A percentile compares a stretch with the other conserved stretches of the same genome.
phyloP scores from a whole-genome alignment of 306 rosid genomes.

The Acmispon strigosus region DNA sequence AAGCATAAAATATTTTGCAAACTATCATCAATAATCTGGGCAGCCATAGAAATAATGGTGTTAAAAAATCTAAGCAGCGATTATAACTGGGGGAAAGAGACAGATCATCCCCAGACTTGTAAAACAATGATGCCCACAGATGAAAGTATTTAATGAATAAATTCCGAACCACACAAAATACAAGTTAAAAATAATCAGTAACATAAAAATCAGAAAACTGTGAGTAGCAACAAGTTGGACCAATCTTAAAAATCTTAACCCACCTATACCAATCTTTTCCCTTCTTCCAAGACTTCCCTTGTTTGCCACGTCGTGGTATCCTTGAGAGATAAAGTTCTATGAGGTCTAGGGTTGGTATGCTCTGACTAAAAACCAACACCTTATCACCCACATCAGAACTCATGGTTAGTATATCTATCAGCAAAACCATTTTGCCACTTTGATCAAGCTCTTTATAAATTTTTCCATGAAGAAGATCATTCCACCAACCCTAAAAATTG shows the following conservation, averaged over 20 bases:
- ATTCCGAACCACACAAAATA: neutral
- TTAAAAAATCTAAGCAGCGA: neutral
- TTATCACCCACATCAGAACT: slow-evolving; percentile 84
- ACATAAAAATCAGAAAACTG: neutral
- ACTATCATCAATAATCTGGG: neutral
- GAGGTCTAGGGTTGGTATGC: slow-evolving; percentile 91
- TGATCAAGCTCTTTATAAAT: slow-evolving; percentile 73
- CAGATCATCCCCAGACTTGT: slow-evolving; percentile 9
- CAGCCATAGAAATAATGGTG: neutral
- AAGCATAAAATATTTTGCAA: neutral
- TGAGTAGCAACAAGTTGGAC: slow-evolving; percentile 15
- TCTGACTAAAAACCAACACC: slow-evolving; percentile 95
- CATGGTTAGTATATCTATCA: slow-evolving; percentile 76
- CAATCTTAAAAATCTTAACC: slow-evolving; percentile 25
- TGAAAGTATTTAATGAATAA: neutral
- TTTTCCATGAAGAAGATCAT: slow-evolving; percentile 67
- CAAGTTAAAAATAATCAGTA: neutral
- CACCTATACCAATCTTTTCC: slow-evolving; percentile 98
- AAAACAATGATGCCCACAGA: slow-evolving; percentile 11
- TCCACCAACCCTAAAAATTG: slow-evolving; percentile 86
- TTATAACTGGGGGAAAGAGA: neutral
- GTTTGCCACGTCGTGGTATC: slow-evolving; percentile 57
- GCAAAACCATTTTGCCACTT: slow-evolving; percentile 95
- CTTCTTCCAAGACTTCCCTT: slow-evolving; percentile 80
- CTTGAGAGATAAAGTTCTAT: slow-evolving; percentile 83